Evolutionary conservation across 2,329 filamentous ascomycete species (phyloP).

Genomic region (Hysterium pulicare): DNA sequence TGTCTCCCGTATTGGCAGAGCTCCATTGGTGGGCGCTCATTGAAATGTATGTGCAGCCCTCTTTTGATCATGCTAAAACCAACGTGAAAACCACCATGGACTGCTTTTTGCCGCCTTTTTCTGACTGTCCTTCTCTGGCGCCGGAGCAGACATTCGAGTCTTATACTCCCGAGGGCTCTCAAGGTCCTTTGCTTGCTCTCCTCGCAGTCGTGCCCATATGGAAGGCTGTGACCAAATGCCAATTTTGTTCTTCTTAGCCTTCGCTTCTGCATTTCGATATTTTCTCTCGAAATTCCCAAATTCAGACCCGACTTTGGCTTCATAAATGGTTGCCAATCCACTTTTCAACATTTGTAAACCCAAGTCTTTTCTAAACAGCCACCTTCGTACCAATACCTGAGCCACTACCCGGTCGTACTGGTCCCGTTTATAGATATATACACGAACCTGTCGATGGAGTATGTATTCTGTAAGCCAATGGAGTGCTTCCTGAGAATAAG

Average conservation of each 20-base stretch:
- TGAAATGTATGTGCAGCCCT: too few species aligned
- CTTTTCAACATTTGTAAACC: slow-evolving; percentile 83
- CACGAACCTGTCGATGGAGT: slow-evolving; percentile 69
- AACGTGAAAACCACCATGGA: too few species aligned
- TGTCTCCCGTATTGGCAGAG: too few species aligned
- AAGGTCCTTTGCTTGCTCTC: slow-evolving; percentile 52
- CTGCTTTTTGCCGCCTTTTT: background rate
- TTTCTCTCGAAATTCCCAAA: slow-evolving; percentile 67
- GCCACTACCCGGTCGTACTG: slow-evolving; percentile 91
- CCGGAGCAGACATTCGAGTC: slow-evolving; percentile 39
- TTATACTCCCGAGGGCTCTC: slow-evolving; percentile 92
- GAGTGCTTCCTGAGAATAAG: slow-evolving; percentile 75
- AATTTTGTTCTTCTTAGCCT: slow-evolving; percentile 39
- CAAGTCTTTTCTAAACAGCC: slow-evolving; percentile 72
- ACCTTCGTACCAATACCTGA: slow-evolving; percentile 70
- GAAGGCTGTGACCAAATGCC: slow-evolving; percentile 64
- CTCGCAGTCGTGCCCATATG: slow-evolving; percentile 39
- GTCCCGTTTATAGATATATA: slow-evolving; percentile 78
- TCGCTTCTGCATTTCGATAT: slow-evolving; percentile 65
- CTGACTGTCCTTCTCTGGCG: background rate
- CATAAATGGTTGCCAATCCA: slow-evolving; percentile 87
- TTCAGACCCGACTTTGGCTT: slow-evolving; percentile 84
- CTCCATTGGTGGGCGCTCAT: too few species aligned
- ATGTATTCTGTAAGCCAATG: slow-evolving; percentile 76
- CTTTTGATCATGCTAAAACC: too few species aligned